Evolutionary conservation across 1,139 yeast species (phyloP).

Genomic region (Eremothecium sinecaudum): DNA sequence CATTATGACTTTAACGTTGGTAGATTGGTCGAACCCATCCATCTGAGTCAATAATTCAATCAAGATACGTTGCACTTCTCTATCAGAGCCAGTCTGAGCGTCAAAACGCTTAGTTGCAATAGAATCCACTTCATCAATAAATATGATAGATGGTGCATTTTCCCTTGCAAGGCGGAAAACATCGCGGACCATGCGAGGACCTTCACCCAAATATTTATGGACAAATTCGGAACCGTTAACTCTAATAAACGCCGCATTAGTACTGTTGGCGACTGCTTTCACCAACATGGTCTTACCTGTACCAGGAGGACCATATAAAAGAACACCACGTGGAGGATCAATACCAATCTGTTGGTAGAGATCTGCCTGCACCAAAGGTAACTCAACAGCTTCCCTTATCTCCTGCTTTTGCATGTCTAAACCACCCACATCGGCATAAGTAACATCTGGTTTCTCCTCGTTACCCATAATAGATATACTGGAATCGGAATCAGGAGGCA

Average conservation of each 20-base stretch:
- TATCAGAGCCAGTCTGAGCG: constrained; percentile 98
- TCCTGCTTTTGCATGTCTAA: constrained; percentile 98
- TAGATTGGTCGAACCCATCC: constrained; percentile 97
- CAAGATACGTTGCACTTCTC: constrained; percentile 97
- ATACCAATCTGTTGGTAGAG: constrained; percentile 95
- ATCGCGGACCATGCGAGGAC: constrained; percentile 98
- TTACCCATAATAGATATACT: constrained; percentile 91
- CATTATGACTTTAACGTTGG: constrained; percentile 96
- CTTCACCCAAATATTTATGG: constrained; percentile 96
- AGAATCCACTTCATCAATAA: constrained; percentile 97
- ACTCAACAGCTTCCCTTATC: constrained; percentile 95
- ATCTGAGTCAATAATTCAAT: constrained; percentile 93
- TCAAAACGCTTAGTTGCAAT: constrained; percentile 98
- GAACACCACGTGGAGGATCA: constrained; percentile 97
- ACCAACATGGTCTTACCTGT: constrained; percentile 99
- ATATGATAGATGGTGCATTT: constrained; percentile 91
- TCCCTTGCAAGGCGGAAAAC: constrained; percentile 96
- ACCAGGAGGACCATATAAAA: constrained; percentile 97
- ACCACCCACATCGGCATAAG: constrained; percentile 90
- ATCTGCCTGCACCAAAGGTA: constrained; percentile 93
- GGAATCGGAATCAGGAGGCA: constrained; percentile 98
- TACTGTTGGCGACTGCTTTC: constrained; percentile 94
- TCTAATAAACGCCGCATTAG: constrained; percentile 92
- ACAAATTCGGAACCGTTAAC: constrained; percentile 98
- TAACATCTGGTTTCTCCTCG: constrained; percentile 81